A percentile compares a stretch with the other conserved stretches of the same genome.
Conservation (phyloP, 305 asterid genomes). For the Striga hermonthica region DNA sequence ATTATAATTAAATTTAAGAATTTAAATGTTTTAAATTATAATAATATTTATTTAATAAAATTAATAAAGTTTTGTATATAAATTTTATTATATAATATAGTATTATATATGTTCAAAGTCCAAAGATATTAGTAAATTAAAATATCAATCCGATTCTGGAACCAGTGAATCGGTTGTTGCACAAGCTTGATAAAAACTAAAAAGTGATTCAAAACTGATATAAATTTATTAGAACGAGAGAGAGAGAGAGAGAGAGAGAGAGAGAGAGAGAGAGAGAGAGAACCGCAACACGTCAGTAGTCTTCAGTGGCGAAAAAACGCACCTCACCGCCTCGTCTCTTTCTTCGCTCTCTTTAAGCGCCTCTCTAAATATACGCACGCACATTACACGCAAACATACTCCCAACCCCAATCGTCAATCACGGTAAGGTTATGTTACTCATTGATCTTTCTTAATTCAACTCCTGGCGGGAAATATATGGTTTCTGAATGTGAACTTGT, state of each 20-base stretch:
- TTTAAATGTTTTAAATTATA: too few relatives aligned
- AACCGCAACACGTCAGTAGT: slow-evolving; percentile 40
- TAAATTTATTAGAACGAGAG: not conserved
- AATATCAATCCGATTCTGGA: too few relatives aligned
- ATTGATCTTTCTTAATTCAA: slow-evolving; percentile 24
- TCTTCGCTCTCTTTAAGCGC: slow-evolving; percentile 29
- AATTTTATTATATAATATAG: too few relatives aligned
- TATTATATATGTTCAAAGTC: too few relatives aligned
- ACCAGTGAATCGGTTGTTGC: too few relatives aligned
- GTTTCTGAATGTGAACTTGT: slow-evolving; percentile 30
- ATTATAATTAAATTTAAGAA: too few relatives aligned
- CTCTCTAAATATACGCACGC: slow-evolving; percentile 23
- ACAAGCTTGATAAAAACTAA: too few relatives aligned
- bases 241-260: too few relatives aligned
- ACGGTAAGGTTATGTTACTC: slow-evolving; percentile 31
- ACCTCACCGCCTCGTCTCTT: slow-evolving; percentile 46
- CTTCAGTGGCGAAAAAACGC: slow-evolving; percentile 41
- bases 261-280: too few relatives aligned
- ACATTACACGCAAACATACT: slow-evolving; percentile 34
- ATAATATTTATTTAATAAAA: too few relatives aligned
- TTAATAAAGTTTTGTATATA: too few relatives aligned
- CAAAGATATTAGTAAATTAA: too few relatives aligned
- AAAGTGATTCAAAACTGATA: not conserved
- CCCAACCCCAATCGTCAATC: slow-evolving; percentile 28
- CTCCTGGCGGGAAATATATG: slow-evolving; percentile 44